Conservation (phyloP, 768 basidiomycete genomes). For the Phanerochaete carnosa region DNA sequence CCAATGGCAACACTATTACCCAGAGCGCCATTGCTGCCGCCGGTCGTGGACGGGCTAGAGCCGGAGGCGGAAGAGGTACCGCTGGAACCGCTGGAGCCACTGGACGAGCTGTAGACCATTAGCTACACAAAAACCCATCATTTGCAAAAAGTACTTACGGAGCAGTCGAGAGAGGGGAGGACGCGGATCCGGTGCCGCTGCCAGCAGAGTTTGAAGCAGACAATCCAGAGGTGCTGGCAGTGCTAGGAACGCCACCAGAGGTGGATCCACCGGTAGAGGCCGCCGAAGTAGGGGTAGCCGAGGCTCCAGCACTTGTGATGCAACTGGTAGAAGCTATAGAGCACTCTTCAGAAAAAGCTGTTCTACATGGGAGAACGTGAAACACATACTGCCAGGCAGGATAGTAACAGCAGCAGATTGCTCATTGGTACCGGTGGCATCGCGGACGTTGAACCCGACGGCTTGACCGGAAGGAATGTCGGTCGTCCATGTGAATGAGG, state of each 20-base stretch:
- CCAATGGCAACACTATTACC: conserved; percentile 40
- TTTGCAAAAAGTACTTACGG: not conserved
- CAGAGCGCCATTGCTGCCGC: conserved; percentile 17
- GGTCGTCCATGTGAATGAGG: conserved; percentile 52
- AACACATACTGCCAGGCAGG: conserved; percentile 44
- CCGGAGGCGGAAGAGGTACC: conserved; percentile 3
- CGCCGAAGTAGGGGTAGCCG: not conserved
- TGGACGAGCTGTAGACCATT: not conserved
- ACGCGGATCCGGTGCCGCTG: not conserved
- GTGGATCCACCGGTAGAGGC: conserved; percentile 7
- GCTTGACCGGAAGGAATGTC: conserved; percentile 47
- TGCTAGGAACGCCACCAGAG: not conserved
- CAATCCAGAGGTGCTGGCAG: not conserved
- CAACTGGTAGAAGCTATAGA: not conserved
- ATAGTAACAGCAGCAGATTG: conserved; percentile 56
- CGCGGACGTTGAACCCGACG: conserved; percentile 60
- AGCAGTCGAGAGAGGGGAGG: not conserved
- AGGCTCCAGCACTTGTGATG: not conserved
- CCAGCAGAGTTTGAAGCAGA: not conserved
- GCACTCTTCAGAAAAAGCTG: not conserved
- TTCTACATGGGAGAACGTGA: not conserved
- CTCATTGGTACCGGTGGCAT: conserved; percentile 46
- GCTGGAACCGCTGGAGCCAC: conserved; percentile 2
- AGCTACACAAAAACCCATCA: not conserved
- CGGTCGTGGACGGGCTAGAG: conserved; percentile 11